These are phyloP conservation scores for Aspergillus leporis DNA, from an alignment of 495 filamentous ascomycete genomes.

Conservation along the genomic window DNA sequence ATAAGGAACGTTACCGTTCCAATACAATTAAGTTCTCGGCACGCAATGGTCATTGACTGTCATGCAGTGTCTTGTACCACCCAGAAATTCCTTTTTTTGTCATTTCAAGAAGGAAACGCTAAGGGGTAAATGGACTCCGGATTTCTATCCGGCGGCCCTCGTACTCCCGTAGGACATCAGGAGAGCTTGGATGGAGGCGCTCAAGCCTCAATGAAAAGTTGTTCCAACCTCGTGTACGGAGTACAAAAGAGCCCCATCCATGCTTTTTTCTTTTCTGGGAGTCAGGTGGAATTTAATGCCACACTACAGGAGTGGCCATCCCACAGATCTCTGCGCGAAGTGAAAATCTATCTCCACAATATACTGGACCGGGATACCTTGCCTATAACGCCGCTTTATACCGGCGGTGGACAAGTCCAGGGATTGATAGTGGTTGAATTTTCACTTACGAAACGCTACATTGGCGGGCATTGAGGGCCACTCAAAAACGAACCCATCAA, in stretches of 20 bases:
- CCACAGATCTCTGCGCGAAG: no score
- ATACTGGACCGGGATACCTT: neutral
- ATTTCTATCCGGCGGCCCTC: neutral
- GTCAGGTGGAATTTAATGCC: constrained; percentile 1
- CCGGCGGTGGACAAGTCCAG: neutral
- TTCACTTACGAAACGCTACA: neutral
- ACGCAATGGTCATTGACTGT: neutral
- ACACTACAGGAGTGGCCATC: neutral
- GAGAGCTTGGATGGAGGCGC: neutral
- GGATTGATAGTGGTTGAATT: neutral
- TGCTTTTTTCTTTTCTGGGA: neutral
- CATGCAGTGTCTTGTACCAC: neutral
- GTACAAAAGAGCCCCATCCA: neutral
- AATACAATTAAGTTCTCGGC: neutral
- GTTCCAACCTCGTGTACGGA: neutral
- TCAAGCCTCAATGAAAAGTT: neutral
- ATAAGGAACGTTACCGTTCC: constrained; percentile 1
- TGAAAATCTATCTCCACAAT: neutral
- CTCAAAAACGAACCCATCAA: neutral
- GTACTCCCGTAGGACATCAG: neutral
- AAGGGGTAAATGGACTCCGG: neutral
- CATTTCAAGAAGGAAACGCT: neutral
- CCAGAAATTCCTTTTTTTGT: neutral
- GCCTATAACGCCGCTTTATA: neutral
- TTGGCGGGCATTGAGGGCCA: neutral